These are phyloP conservation scores for Sporobolomyces roseus DNA, from an alignment of 768 basidiomycete species.

Conservation along the genomic window DNA sequence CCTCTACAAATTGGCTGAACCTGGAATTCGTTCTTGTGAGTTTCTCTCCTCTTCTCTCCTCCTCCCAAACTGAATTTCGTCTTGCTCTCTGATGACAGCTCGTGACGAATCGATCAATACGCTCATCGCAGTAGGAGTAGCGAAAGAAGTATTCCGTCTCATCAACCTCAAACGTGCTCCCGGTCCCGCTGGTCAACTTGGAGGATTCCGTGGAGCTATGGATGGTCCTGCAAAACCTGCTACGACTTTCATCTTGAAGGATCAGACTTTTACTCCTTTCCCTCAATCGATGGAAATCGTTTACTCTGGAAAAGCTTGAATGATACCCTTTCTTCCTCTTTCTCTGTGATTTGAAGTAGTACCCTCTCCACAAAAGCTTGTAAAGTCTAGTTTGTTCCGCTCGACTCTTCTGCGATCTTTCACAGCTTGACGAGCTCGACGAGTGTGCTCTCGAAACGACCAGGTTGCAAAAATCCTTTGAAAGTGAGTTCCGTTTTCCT, in stretches of 20 bases:
- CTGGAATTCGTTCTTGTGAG: conserved; percentile 13
- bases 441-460: too few species aligned
- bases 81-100: neutral
- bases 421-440: too few species aligned
- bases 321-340: too few species aligned
- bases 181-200: neutral
- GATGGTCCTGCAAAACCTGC: neutral
- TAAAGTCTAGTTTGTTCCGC: too few species aligned
- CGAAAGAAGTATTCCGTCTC: conserved; percentile 2
- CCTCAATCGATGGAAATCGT: conserved; percentile 10
- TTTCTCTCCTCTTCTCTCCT: neutral
- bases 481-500: too few species aligned
- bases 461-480: too few species aligned
- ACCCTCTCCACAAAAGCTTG: too few species aligned
- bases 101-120: conserved; percentile 11
- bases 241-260: neutral
- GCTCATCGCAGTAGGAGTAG: neutral
- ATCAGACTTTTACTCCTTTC: neutral
- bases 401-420: too few species aligned
- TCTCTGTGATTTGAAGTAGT: too few species aligned
- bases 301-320: too few species aligned
- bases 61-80: neutral
- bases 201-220: neutral
- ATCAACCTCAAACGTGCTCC: neutral
- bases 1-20: conserved; percentile 4